Percentiles rank a stretch among this genome's conserved stretches.
phyloP scores from a whole-genome alignment of 2,329 filamentous ascomycete genomes.

The Ascochyta koolunga region DNA sequence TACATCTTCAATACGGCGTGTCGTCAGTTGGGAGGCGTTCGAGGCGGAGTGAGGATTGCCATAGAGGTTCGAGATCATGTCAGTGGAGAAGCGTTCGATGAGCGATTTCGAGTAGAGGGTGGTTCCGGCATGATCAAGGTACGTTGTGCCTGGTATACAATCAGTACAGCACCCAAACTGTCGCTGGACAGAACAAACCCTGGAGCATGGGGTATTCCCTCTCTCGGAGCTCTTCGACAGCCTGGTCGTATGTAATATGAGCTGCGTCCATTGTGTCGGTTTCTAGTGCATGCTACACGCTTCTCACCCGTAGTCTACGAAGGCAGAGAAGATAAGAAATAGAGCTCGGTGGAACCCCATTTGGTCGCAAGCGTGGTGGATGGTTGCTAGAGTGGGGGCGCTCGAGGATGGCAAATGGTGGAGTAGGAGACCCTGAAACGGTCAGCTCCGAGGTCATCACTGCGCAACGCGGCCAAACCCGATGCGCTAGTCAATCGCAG shows the following conservation, averaged over 20 bases:
- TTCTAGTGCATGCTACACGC: neutral
- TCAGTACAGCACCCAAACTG: constrained; percentile 7
- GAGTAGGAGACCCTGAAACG: constrained; percentile 20
- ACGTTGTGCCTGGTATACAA: constrained; percentile 66
- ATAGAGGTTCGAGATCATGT: constrained; percentile 79
- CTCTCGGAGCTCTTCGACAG: constrained; percentile 64
- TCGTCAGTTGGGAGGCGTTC: constrained; percentile 76
- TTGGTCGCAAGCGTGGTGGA: constrained; percentile 29
- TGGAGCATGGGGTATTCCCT: constrained; percentile 73
- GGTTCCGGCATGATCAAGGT: constrained; percentile 96
- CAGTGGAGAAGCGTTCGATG: constrained; percentile 77
- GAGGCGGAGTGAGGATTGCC: constrained; percentile 94
- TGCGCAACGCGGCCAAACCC: constrained; percentile 10
- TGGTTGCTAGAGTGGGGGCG: constrained; percentile 42
- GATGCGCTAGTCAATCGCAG: constrained; percentile 13
- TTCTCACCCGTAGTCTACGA: constrained; percentile 34
- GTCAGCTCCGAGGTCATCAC: constrained; percentile 13
- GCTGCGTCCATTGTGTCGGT: constrained; percentile 34
- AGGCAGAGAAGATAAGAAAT: constrained; percentile 7
- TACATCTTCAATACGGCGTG: constrained; percentile 75
- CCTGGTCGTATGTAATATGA: constrained; percentile 59
- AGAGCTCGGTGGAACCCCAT: constrained; percentile 29
- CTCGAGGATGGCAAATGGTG: constrained; percentile 38
- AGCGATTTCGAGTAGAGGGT: constrained; percentile 80
- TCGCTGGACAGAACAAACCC: constrained; percentile 53